These are phyloP conservation scores for Lomentospora prolificans DNA, from an alignment of 2,329 filamentous ascomycete genomes.

Conservation along the genomic window DNA sequence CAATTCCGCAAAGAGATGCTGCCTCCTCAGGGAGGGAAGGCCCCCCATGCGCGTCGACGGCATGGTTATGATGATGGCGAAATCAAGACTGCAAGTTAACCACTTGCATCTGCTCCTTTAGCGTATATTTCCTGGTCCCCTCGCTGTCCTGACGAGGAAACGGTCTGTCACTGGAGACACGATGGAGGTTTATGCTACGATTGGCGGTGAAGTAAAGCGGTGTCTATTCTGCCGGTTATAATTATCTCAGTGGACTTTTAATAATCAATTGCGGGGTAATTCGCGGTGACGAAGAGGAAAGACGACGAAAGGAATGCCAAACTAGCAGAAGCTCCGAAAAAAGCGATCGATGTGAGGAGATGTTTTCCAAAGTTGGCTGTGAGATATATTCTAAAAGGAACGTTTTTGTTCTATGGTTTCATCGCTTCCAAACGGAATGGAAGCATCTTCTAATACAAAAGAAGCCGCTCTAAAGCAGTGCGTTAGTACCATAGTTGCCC, in stretches of 20 bases:
- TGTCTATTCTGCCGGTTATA: conserved; percentile 19
- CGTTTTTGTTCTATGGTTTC: not conserved
- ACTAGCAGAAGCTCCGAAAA: not conserved
- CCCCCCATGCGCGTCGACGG: conserved; percentile 31
- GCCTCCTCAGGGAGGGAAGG: conserved; percentile 53
- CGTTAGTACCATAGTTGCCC: not conserved
- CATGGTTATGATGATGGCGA: conserved; percentile 26
- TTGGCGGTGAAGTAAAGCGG: conserved; percentile 19
- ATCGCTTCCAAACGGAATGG: not conserved
- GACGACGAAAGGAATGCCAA: not conserved
- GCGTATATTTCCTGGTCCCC: not conserved
- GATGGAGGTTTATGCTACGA: conserved; percentile 9
- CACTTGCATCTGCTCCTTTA: not conserved
- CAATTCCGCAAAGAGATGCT: conserved; percentile 77
- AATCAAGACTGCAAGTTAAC: not conserved
- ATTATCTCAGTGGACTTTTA: conserved; percentile 8
- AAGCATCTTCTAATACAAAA: not conserved
- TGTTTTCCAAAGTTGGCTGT: too few species aligned
- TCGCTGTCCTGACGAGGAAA: conserved; percentile 9
- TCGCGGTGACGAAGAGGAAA: not conserved
- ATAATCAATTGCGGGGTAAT: conserved; percentile 5
- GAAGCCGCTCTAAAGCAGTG: not conserved
- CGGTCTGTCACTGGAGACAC: conserved; percentile 5
- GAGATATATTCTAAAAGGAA: not conserved
- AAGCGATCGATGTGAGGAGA: not conserved